Evolutionary conservation across 164 flowering plant species (phyloP).

Genomic region (Macadamia tetraphylla): DNA sequence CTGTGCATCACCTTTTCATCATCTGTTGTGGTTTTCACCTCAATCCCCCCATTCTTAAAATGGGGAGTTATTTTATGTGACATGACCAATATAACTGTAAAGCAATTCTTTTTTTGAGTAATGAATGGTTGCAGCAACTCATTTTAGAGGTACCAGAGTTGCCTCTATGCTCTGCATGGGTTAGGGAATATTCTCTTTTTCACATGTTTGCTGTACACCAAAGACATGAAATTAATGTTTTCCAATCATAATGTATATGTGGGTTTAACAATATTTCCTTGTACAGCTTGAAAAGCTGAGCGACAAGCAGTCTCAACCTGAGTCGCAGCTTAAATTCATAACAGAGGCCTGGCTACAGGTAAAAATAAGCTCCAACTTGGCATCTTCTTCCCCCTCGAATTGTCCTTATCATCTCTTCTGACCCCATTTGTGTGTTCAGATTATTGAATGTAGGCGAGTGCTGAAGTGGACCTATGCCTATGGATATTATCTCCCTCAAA

Average conservation of each 20-base stretch:
- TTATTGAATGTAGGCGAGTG: conserved; percentile 74
- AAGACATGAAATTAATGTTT: too few species aligned
- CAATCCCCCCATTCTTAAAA: too few species aligned
- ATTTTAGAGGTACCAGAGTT: too few species aligned
- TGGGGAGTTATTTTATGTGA: too few species aligned
- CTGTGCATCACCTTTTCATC: too few species aligned
- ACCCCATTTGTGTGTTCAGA: conserved; percentile 26
- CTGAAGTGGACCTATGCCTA: conserved; percentile 80
- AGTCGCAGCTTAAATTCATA: conserved; percentile 42
- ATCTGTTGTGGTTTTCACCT: too few species aligned
- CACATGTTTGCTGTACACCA: too few species aligned
- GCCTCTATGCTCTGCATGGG: too few species aligned
- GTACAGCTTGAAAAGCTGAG: conserved; percentile 42
- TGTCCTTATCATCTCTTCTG: neutral
- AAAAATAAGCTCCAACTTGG: neutral
- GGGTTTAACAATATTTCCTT: neutral
- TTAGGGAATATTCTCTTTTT: too few species aligned
- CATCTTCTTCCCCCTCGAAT: neutral
- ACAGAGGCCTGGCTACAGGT: conserved; percentile 60
- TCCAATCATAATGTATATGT: neutral
- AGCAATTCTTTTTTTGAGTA: too few species aligned
- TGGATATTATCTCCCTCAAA: conserved; percentile 63
- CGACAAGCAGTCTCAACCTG: conserved; percentile 35
- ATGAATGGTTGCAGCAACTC: too few species aligned
- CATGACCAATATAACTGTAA: too few species aligned